Conservation (phyloP, 2,329 filamentous ascomycete species). For the Penicillium sp. region DNA sequence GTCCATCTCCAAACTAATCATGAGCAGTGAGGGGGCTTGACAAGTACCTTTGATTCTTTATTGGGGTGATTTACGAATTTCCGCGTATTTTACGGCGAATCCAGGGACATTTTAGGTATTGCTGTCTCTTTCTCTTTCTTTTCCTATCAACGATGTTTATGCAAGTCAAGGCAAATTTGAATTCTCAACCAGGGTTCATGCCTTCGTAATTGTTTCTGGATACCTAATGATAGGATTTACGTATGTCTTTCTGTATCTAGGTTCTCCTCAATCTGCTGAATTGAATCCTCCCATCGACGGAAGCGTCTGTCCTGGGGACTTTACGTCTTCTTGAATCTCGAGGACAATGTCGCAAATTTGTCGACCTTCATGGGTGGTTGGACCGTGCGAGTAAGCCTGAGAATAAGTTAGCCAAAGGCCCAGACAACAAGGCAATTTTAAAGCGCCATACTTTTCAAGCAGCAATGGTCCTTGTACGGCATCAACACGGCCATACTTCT, state of each 20-base stretch:
- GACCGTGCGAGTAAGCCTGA: conserved; percentile 61
- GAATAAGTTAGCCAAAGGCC: conserved; percentile 16
- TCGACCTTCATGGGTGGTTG: conserved; percentile 57
- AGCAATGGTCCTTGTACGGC: conserved; percentile 81
- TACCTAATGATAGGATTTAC: neutral
- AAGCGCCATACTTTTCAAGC: conserved; percentile 71
- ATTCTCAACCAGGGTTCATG: conserved; percentile 1
- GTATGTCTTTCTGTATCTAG: conserved; percentile 4
- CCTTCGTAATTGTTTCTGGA: conserved; percentile 4
- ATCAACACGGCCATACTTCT: conserved; percentile 90
- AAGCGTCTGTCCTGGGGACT: conserved; percentile 26
- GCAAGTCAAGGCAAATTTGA: conserved; percentile 1
- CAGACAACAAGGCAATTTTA: neutral
- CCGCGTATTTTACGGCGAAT: conserved; percentile 16
- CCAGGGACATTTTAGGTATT: conserved; percentile 6
- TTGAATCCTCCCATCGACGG: neutral
- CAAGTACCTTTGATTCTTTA: neutral
- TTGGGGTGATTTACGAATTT: conserved; percentile 9
- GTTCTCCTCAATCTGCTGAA: neutral
- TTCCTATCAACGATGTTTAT: conserved; percentile 2
- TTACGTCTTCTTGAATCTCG: conserved; percentile 61
- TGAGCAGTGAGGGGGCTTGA: conserved; percentile 7
- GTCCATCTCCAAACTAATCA: neutral
- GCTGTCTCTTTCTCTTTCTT: conserved; percentile 5
- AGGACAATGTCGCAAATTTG: conserved; percentile 68